phyloP scores from a whole-genome alignment of 345 rosid genomes.

The Eucalyptus erythrocorys region DNA sequence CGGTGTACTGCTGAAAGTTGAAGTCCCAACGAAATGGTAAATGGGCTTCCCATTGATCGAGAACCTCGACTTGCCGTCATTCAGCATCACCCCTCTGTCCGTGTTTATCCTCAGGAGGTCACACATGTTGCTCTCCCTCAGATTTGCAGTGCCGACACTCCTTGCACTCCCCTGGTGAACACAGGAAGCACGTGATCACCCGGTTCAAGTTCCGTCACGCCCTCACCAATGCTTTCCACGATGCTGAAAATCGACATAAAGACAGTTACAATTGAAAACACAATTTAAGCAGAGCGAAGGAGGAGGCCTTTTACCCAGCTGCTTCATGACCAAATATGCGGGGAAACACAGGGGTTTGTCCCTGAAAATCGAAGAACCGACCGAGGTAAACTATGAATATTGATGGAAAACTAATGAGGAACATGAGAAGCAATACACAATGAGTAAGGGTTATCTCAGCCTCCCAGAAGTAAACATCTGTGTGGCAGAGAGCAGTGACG shows the following conservation, averaged over 20 bases:
- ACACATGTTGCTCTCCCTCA: conserved; percentile 26
- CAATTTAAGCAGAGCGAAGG: background rate
- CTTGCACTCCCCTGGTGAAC: conserved; percentile 31
- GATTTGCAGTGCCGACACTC: conserved; percentile 26
- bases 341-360: too few species aligned
- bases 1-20: conserved; percentile 23
- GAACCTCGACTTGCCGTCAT: conserved; percentile 20
- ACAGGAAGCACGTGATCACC: conserved; percentile 37
- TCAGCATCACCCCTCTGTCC: conserved; percentile 17
- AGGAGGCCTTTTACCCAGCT: too few species aligned
- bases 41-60: conserved; percentile 11
- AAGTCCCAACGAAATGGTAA: conserved; percentile 20
- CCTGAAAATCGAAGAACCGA: background rate
- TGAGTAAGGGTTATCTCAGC: conserved; percentile 11
- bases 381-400: background rate
- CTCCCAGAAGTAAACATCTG: conserved; percentile 47
- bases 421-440: background rate
- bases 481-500: conserved; percentile 30
- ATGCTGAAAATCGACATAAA: conserved; percentile 1
- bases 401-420: background rate
- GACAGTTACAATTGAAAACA: background rate
- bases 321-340: too few species aligned
- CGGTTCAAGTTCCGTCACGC: conserved; percentile 14
- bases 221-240: conserved; percentile 26
- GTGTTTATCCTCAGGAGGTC: conserved; percentile 17